Percentiles rank a stretch among this genome's conserved stretches.
Evolutionary conservation across 345 rosid species (phyloP).

Genomic region (Turnera subulata): DNA sequence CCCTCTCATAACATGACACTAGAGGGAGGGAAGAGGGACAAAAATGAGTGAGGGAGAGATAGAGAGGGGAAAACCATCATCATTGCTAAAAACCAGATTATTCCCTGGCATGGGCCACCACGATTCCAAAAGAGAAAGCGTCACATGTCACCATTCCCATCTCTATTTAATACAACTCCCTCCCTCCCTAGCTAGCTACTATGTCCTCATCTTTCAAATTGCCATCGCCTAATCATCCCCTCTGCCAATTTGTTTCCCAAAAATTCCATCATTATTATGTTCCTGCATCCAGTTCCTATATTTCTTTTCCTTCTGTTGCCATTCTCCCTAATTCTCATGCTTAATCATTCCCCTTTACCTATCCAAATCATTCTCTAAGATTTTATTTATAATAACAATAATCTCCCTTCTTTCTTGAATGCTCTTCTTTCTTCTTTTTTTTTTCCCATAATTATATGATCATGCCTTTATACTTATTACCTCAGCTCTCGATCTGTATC

Average conservation of each 20-base stretch:
- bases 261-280: slow-evolving; percentile 14
- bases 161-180: slow-evolving; percentile 10
- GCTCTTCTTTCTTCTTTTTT: background rate
- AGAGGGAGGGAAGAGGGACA: background rate
- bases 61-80: slow-evolving; percentile 22
- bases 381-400: too few species aligned
- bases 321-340: slow-evolving; percentile 17
- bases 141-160: slow-evolving; percentile 47
- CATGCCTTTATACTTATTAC: background rate
- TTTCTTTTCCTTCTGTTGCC: slow-evolving; percentile 9
- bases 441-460: slow-evolving; percentile 8
- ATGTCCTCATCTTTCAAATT: slow-evolving; percentile 42
- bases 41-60: slow-evolving; percentile 9
- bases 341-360: slow-evolving; percentile 24
- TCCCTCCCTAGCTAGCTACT: too few species aligned
- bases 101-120: slow-evolving; percentile 70
- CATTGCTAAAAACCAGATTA: slow-evolving; percentile 57
- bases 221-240: slow-evolving; percentile 30
- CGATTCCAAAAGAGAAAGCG: slow-evolving; percentile 50
- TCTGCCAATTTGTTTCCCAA: slow-evolving; percentile 21
- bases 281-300: background rate
- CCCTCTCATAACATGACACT: too few species aligned
- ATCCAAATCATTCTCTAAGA: slow-evolving; percentile 24
- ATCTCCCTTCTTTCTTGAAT: too few species aligned
- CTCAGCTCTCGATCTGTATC: too few species aligned